phyloP scores from a whole-genome alignment of 768 basidiomycete genomes.

The Coprinopsis cinerea region DNA sequence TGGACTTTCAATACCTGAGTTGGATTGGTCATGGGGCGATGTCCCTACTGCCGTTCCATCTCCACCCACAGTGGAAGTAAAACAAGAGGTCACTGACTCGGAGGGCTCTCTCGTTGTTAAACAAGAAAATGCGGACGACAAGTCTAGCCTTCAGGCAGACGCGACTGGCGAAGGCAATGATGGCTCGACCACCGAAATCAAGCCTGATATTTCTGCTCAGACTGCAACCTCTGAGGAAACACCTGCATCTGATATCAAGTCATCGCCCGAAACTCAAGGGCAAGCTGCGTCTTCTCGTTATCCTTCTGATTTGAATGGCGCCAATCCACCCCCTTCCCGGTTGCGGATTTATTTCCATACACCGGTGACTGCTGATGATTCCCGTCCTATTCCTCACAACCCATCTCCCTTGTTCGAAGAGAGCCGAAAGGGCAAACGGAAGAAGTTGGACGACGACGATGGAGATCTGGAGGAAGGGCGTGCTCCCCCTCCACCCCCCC shows the following conservation, averaged over 20 bases:
- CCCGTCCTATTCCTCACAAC: slow-evolving; percentile 64
- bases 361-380: slow-evolving; percentile 77
- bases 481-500: slow-evolving; percentile 61
- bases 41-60: slow-evolving; percentile 37
- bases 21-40: slow-evolving; percentile 85
- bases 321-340: slow-evolving; percentile 62
- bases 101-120: slow-evolving; percentile 26
- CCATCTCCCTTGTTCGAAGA: slow-evolving; percentile 42
- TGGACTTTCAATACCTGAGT: slow-evolving; percentile 76
- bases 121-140: slow-evolving; percentile 29
- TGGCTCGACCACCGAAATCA: slow-evolving; percentile 20
- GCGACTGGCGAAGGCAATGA: slow-evolving; percentile 16
- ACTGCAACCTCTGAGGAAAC: slow-evolving; percentile 22
- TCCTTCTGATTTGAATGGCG: slow-evolving; percentile 26
- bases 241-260: slow-evolving; percentile 24
- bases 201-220: slow-evolving; percentile 19
- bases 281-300: slow-evolving; percentile 18
- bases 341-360: slow-evolving; percentile 92
- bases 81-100: slow-evolving; percentile 9
- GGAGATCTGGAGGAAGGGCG: slow-evolving; percentile 71
- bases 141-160: slow-evolving; percentile 15
- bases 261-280: slow-evolving; percentile 11
- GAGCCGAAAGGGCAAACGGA: slow-evolving; percentile 74
- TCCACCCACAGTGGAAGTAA: slow-evolving; percentile 14
- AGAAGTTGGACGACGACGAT: slow-evolving; percentile 87